Percentiles rank a stretch among this genome's conserved stretches.
Evolutionary conservation across 192 early-diverging fungal genomes (phyloP).

Genomic region (Linnemannia hyalina): DNA sequence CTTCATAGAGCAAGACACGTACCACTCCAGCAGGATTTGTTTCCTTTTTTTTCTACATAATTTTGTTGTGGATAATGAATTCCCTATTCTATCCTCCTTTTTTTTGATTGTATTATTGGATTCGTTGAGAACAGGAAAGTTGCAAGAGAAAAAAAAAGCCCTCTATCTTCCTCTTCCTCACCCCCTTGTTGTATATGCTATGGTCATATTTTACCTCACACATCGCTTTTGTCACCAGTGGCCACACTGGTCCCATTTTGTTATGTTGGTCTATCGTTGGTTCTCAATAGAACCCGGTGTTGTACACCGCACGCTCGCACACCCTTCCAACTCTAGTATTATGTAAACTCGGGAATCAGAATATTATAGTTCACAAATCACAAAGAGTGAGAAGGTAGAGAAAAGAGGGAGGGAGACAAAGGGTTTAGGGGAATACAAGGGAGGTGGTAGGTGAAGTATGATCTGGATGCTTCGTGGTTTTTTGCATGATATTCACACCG

Average conservation of each 20-base stretch:
- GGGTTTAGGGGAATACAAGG: not conserved
- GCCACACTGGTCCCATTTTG: not conserved
- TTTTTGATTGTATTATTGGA: not conserved
- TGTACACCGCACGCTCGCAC: not conserved
- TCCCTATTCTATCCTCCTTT: not conserved
- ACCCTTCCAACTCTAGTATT: not conserved
- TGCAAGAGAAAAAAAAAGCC: not conserved
- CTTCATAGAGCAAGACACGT: not conserved
- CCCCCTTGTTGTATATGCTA: not conserved
- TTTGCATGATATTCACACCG: conserved; percentile 45
- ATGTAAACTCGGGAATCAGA: not conserved
- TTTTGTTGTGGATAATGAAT: not conserved
- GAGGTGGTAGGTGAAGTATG: not conserved
- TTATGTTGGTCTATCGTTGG: not conserved
- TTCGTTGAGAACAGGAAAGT: not conserved
- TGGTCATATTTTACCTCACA: not conserved
- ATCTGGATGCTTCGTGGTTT: conserved; percentile 39
- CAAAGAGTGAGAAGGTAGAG: too few relatives aligned
- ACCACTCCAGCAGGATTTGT: not conserved
- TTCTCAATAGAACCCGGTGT: conserved; percentile 1
- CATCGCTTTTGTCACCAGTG: not conserved
- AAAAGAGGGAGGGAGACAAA: not conserved
- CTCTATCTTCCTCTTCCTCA: not conserved
- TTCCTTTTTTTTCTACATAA: not conserved
- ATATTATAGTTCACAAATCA: not conserved